A percentile compares a stretch with the other conserved stretches of the same genome.
Conservation (phyloP, 768 basidiomycete species). For the Leccinum fibrillosum region DNA sequence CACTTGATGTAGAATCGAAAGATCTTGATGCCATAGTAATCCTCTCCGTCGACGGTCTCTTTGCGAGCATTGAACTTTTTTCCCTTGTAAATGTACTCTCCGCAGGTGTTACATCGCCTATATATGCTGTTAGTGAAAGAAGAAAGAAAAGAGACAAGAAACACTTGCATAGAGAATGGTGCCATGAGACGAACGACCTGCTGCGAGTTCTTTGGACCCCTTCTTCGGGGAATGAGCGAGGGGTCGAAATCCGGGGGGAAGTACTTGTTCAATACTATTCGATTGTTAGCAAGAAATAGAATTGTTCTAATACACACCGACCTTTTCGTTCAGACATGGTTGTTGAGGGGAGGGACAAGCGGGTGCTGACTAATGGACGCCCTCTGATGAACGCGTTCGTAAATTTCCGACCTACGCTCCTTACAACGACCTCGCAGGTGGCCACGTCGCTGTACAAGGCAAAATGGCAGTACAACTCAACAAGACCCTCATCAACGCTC, state of each 20-base stretch:
- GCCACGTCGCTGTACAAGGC: constrained; percentile 5
- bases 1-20: constrained; percentile 93
- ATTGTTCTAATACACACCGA: constrained; percentile 19
- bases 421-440: constrained; percentile 15
- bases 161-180: constrained; percentile 89
- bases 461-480: constrained; percentile 73
- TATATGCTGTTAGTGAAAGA: constrained; percentile 8
- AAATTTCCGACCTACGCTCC: constrained; percentile 30
- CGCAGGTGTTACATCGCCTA: constrained; percentile 93
- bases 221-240: constrained; percentile 88
- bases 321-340: constrained; percentile 86
- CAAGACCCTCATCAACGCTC: constrained; percentile 52
- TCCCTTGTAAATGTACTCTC: constrained; percentile 98
- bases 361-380: constrained; percentile 30
- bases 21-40: constrained; percentile 98
- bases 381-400: constrained; percentile 25
- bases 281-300: constrained; percentile 2
- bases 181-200: constrained; percentile 99
- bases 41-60: constrained; percentile 95
- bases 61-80: constrained; percentile 99
- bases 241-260: constrained; percentile 99
- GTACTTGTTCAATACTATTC: constrained; percentile 85
- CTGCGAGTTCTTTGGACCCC: constrained; percentile 89
- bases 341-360: constrained; percentile 5
- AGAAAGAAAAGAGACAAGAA: background rate